A percentile compares a stretch with the other conserved stretches of the same genome.
phyloP scores from a whole-genome alignment of 1,284 basidiomycete genomes.

The Phenoliferia sp. region DNA sequence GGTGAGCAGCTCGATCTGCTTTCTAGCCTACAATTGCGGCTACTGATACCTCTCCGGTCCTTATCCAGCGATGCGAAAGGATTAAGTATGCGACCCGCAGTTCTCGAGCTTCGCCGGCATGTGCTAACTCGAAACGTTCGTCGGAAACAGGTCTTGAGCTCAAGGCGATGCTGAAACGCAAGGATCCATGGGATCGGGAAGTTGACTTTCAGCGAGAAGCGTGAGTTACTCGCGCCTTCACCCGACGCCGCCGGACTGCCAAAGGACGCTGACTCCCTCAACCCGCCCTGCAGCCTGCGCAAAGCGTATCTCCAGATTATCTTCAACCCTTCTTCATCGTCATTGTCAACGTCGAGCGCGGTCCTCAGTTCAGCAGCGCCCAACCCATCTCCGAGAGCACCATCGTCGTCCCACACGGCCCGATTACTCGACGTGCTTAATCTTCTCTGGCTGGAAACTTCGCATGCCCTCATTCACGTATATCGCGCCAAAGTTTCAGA shows the following conservation, averaged over 20 bases:
- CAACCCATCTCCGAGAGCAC: slow-evolving; percentile 53
- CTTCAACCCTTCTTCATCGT: slow-evolving; percentile 46
- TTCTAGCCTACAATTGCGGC: too few species aligned
- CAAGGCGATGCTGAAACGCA: slow-evolving; percentile 57
- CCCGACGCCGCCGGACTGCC: background rate
- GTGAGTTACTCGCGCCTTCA: slow-evolving; percentile 49
- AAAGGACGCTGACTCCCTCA: background rate
- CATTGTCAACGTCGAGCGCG: background rate
- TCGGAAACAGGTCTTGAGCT: slow-evolving; percentile 32
- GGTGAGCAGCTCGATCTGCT: background rate
- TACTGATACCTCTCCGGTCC: background rate
- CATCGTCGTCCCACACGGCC: slow-evolving; percentile 63
- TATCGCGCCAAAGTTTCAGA: slow-evolving; percentile 71
- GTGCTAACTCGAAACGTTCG: background rate
- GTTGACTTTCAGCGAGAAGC: slow-evolving; percentile 77
- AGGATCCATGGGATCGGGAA: slow-evolving; percentile 73
- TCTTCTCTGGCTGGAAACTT: slow-evolving; percentile 86
- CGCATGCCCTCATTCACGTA: slow-evolving; percentile 74
- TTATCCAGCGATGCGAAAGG: slow-evolving; percentile 38
- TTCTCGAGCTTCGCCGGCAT: background rate
- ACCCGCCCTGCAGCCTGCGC: slow-evolving; percentile 55
- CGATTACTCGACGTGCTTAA: slow-evolving; percentile 55
- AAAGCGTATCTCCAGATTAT: slow-evolving; percentile 69
- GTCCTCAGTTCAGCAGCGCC: background rate
- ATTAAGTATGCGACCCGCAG: slow-evolving; percentile 7